phyloP scores from a whole-genome alignment of 2,329 filamentous ascomycete species.

The Aspergillus eucalypticola region DNA sequence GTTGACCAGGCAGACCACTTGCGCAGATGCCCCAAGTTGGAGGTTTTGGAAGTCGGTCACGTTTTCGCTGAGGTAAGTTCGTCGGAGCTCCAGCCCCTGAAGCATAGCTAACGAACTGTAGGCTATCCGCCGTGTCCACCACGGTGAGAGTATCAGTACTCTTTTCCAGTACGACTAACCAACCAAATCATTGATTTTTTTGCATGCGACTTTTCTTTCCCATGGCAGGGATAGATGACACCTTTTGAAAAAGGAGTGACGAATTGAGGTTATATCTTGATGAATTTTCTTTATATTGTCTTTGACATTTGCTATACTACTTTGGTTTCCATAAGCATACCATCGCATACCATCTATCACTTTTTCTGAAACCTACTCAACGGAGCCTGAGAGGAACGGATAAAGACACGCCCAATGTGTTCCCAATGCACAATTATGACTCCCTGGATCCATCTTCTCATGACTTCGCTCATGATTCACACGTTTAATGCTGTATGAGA shows the following conservation, averaged over 20 bases:
- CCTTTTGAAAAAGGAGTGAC: conserved; percentile 22
- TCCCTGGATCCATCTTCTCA: neutral
- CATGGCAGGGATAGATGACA: conserved; percentile 16
- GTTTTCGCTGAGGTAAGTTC: conserved; percentile 79
- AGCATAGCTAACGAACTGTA: conserved; percentile 39
- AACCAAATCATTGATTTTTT: conserved; percentile 5
- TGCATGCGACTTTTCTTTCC: conserved; percentile 9
- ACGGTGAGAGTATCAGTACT: conserved; percentile 95
- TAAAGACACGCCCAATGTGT: neutral
- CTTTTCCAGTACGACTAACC: conserved; percentile 79
- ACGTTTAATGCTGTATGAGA: neutral
- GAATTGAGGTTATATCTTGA: conserved; percentile 18
- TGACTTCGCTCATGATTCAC: neutral
- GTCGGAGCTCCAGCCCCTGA: neutral
- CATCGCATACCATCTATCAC: conserved; percentile 19
- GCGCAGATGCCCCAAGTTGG: conserved; percentile 77
- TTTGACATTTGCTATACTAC: conserved; percentile 24
- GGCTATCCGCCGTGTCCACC: conserved; percentile 91
- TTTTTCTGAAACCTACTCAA: conserved; percentile 18
- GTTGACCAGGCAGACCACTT: conserved; percentile 85
- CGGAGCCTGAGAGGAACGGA: conserved; percentile 3
- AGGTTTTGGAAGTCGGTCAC: conserved; percentile 83
- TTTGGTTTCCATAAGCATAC: conserved; percentile 25
- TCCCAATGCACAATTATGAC: neutral
- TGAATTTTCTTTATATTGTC: conserved; percentile 10